A percentile compares a stretch with the other conserved stretches of the same genome.
These are phyloP conservation scores for Angophora floribunda DNA, from an alignment of 345 rosid genomes.

Conservation along the genomic window DNA sequence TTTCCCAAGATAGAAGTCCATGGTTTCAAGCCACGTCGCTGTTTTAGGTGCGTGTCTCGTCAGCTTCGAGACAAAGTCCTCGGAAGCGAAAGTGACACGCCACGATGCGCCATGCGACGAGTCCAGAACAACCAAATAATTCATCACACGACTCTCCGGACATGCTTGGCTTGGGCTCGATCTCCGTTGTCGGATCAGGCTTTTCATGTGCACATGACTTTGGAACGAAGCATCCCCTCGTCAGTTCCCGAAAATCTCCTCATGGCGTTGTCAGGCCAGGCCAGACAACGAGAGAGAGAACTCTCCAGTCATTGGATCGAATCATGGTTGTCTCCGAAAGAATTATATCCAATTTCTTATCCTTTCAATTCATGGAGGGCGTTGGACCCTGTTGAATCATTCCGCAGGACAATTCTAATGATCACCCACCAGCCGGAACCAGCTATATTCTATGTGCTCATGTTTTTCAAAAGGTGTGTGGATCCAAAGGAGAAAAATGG, in stretches of 20 bases:
- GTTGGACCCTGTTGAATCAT: neutral
- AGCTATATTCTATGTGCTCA: neutral
- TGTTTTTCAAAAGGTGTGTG: neutral
- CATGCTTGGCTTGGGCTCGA: neutral
- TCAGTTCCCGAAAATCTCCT: neutral
- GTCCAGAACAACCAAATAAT: neutral
- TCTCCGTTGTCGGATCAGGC: neutral
- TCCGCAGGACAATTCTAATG: neutral
- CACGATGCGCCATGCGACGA: neutral
- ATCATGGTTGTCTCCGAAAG: neutral
- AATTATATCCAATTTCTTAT: neutral
- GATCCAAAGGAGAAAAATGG: neutral
- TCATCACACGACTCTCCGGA: neutral
- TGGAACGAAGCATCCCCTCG: neutral
- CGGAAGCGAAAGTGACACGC: neutral
- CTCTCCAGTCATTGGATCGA: neutral
- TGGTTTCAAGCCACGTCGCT: neutral
- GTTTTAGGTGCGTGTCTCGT: neutral
- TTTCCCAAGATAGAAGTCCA: neutral
- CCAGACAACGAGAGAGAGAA: neutral
- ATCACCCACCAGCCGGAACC: neutral
- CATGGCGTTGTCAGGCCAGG: neutral
- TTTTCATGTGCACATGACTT: neutral
- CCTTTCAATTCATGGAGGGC: neutral
- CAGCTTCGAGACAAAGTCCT: neutral